These are phyloP conservation scores for Climacium dendroides DNA, from an alignment of 225 moss, liverwort and hornwort genomes.

Conservation along the genomic window DNA sequence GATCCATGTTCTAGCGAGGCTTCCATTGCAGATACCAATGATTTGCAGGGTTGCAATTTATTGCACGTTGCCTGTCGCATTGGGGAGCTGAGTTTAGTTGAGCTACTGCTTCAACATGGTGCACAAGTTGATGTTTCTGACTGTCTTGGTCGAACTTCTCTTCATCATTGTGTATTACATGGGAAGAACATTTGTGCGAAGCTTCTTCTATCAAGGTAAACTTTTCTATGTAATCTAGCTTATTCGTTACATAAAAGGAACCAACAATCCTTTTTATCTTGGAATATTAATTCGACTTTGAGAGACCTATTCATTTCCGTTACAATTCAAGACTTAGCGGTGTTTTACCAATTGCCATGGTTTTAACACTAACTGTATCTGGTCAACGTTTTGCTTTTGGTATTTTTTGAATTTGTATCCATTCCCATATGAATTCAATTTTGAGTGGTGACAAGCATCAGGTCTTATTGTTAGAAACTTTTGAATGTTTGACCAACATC, in stretches of 20 bases:
- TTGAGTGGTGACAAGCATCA: neutral
- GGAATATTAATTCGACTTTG: neutral
- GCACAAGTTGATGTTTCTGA: conserved; percentile 59
- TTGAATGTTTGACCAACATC: neutral
- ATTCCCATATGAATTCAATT: neutral
- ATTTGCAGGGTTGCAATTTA: conserved; percentile 54
- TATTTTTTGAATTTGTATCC: neutral
- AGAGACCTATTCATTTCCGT: neutral
- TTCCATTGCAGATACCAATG: conserved; percentile 11
- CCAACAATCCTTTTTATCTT: neutral
- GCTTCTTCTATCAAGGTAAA: conserved; percentile 54
- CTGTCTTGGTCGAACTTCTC: conserved; percentile 58
- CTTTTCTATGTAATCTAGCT: neutral
- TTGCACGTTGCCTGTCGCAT: conserved; percentile 66
- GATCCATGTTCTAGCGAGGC: conserved; percentile 14
- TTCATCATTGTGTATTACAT: conserved; percentile 58
- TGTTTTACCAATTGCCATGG: neutral
- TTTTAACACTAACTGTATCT: neutral
- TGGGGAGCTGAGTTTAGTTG: conserved; percentile 68
- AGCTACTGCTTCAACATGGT: conserved; percentile 81
- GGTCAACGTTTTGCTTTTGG: neutral
- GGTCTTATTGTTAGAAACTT: neutral
- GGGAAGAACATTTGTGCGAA: conserved; percentile 72
- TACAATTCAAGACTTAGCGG: neutral
- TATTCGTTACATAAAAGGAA: neutral